phyloP scores from a whole-genome alignment of 257 asterid species.

The Fraxinus pennsylvanica region DNA sequence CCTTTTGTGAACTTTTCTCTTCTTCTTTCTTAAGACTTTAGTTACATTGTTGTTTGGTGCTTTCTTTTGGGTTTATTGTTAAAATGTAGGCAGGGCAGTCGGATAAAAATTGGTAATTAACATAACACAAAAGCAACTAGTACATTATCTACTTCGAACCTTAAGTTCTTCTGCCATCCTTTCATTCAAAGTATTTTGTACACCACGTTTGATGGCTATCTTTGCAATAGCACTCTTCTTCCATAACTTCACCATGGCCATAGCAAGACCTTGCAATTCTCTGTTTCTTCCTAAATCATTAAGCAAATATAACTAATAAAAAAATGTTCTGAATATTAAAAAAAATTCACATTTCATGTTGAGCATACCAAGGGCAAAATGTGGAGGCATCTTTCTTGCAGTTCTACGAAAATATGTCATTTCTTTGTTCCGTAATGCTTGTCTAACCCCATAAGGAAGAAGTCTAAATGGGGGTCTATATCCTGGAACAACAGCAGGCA shows the following conservation, averaged over 20 bases:
- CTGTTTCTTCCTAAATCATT: conserved; percentile 68
- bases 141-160: conserved; percentile 39
- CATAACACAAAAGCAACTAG: not conserved
- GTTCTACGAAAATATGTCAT: conserved; percentile 76
- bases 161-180: conserved; percentile 96
- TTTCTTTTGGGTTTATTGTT: not conserved
- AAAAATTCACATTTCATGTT: not conserved
- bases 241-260: conserved; percentile 88
- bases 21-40: not conserved
- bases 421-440: conserved; percentile 52
- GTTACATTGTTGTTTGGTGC: not conserved
- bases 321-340: not conserved
- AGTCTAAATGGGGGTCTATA: conserved; percentile 74
- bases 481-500: conserved; percentile 70
- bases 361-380: conserved; percentile 79
- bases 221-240: conserved; percentile 74
- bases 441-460: conserved; percentile 65
- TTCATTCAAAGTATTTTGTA: conserved; percentile 72
- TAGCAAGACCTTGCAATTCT: conserved; percentile 85
- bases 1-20: not conserved
- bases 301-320: conserved; percentile 10
- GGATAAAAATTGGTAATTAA: not conserved
- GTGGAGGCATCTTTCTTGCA: conserved; percentile 77
- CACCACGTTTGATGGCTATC: conserved; percentile 93
- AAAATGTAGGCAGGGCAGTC: not conserved